Evolutionary conservation across 176 grass and related monocot genomes (phyloP).

Genomic region (Rhynchospora tenuis): DNA sequence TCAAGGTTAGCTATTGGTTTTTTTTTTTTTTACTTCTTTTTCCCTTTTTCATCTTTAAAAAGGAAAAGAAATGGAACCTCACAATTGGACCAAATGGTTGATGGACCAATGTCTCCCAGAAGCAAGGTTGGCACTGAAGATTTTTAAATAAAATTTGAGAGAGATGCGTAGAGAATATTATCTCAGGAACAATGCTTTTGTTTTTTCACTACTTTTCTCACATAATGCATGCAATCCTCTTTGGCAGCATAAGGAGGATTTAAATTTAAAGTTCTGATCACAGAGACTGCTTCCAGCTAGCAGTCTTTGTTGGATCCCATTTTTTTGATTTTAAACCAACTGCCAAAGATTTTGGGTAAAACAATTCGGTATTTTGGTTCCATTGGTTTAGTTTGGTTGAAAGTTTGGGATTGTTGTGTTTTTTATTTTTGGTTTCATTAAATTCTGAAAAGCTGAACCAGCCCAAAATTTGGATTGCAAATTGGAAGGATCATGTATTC

Average conservation of each 20-base stretch:
- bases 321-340: neutral
- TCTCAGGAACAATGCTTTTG: neutral
- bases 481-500: too few species aligned
- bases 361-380: neutral
- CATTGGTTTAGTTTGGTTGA: neutral
- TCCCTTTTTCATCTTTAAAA: neutral
- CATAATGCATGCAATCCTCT: neutral
- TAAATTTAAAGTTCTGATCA: neutral
- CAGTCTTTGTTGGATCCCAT: neutral
- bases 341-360: neutral
- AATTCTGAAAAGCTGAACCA: too few species aligned
- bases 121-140: neutral
- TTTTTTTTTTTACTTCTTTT: neutral
- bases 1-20: slow-evolving; percentile 9
- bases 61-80: neutral
- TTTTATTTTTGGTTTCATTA: too few species aligned
- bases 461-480: too few species aligned
- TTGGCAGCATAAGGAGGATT: neutral
- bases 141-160: neutral
- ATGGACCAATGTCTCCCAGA: neutral
- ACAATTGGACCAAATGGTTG: neutral
- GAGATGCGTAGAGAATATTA: neutral
- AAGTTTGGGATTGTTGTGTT: neutral
- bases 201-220: neutral
- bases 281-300: neutral